Conservation (phyloP, 495 filamentous ascomycete species). For the Penicillium canariense region DNA sequence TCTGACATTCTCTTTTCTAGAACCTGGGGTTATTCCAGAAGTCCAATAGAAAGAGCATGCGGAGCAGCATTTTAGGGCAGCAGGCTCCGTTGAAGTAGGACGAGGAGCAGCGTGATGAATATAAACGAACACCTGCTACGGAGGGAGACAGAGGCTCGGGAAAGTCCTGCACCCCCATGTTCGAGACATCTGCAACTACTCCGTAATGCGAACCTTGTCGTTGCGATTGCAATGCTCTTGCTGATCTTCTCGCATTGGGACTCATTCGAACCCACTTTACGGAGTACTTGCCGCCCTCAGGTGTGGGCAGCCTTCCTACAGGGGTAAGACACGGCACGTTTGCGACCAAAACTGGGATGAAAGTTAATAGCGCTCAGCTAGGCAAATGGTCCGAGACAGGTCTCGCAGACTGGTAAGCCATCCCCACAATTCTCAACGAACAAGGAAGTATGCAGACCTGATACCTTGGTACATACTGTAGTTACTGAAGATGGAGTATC, state of each 20-base stretch:
- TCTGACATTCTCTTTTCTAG: background rate
- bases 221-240: background rate
- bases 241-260: background rate
- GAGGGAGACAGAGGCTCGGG: background rate
- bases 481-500: too few relatives aligned
- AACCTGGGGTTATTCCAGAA: background rate
- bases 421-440: background rate
- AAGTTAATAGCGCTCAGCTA: background rate
- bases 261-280: background rate
- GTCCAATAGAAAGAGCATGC: background rate
- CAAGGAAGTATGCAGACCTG: too few relatives aligned
- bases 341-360: background rate
- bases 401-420: background rate
- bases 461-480: too few relatives aligned
- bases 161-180: background rate
- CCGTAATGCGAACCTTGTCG: background rate
- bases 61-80: background rate
- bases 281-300: background rate
- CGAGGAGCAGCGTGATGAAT: background rate
- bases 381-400: conserved; percentile 8
- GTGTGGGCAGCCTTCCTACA: too few relatives aligned
- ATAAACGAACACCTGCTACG: background rate
- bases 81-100: too few relatives aligned
- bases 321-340: too few relatives aligned
- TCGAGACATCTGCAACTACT: background rate